Percentiles rank a stretch among this genome's conserved stretches.
These are phyloP conservation scores for Naematelia encephala DNA, from an alignment of 768 basidiomycete genomes.

Conservation along the genomic window DNA sequence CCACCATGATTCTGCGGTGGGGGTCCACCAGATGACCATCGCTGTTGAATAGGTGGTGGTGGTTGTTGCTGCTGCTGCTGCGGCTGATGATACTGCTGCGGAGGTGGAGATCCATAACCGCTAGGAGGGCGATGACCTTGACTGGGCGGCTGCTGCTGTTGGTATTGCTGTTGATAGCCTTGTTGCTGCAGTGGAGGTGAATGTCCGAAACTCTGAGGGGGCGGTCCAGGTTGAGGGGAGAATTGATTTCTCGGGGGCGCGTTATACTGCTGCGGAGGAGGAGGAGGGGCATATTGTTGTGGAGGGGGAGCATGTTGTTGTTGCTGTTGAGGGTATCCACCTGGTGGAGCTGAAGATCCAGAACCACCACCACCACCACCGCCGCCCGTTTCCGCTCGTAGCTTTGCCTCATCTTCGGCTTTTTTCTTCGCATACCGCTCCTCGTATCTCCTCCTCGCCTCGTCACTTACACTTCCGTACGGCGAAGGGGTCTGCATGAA, in stretches of 20 bases:
- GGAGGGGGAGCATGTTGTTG: neutral
- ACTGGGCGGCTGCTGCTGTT: conserved; percentile 9
- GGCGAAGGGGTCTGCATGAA: conserved; percentile 34
- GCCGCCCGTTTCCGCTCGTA: conserved; percentile 10
- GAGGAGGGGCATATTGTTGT: conserved; percentile 15
- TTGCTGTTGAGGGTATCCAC: conserved; percentile 6
- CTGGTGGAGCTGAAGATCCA: neutral
- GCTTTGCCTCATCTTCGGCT: conserved; percentile 32
- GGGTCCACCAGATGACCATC: neutral
- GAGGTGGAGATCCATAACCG: conserved; percentile 2
- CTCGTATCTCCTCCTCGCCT: conserved; percentile 45
- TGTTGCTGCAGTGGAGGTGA: conserved; percentile 13
- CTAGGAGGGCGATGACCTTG: neutral
- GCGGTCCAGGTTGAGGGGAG: conserved; percentile 3
- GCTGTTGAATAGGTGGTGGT: conserved; percentile 15
- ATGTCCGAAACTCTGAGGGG: neutral
- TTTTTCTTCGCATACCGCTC: conserved; percentile 45
- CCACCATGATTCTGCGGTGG: conserved; percentile 14
- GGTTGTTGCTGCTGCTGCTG: conserved; percentile 19
- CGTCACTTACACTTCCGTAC: conserved; percentile 42
- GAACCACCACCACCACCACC: conserved; percentile 7
- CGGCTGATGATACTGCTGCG: conserved; percentile 8
- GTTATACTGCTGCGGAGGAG: conserved; percentile 17
- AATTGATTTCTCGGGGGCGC: conserved; percentile 3
- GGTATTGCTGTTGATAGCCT: conserved; percentile 12